Evolutionary conservation across 345 rosid genomes (phyloP).

Genomic region (Nephelium lappaceum): DNA sequence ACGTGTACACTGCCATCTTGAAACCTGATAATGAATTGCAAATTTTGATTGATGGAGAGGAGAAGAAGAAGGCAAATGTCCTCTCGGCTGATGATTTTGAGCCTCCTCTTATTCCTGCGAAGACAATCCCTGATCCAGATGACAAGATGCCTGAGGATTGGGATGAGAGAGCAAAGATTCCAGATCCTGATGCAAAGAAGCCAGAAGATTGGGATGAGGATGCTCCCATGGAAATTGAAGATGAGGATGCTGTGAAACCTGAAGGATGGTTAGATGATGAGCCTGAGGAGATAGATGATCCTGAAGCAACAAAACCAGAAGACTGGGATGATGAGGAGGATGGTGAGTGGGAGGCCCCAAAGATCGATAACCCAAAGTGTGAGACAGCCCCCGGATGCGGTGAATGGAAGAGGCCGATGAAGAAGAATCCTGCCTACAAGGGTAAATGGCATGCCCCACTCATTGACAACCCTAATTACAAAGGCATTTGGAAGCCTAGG

Average conservation of each 20-base stretch:
- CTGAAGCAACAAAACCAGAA: constrained; percentile 85
- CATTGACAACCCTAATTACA: constrained; percentile 81
- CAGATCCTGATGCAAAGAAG: constrained; percentile 71
- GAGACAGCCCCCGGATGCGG: constrained; percentile 83
- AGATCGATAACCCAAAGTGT: constrained; percentile 81
- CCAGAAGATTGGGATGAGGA: constrained; percentile 96
- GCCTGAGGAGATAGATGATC: constrained; percentile 88
- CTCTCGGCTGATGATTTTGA: constrained; percentile 77
- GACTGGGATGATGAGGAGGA: constrained; percentile 98
- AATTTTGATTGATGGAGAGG: constrained; percentile 78
- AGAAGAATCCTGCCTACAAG: constrained; percentile 82
- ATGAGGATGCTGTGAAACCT: constrained; percentile 84
- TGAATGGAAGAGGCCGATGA: constrained; percentile 85
- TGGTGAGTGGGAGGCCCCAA: constrained; percentile 92
- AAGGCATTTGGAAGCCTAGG: constrained; percentile 87
- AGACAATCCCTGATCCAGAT: constrained; percentile 90
- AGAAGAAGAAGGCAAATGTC: constrained; percentile 73
- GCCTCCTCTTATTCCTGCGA: constrained; percentile 73
- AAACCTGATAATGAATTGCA: constrained; percentile 67
- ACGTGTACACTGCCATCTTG: constrained; percentile 81
- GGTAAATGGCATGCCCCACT: constrained; percentile 83
- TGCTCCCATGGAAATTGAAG: constrained; percentile 88
- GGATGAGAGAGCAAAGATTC: constrained; percentile 83
- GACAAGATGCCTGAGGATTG: constrained; percentile 90
- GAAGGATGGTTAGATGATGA: constrained; percentile 92